Conservation (phyloP, 495 filamentous ascomycete species). For the Filosporella fistucella region DNA sequence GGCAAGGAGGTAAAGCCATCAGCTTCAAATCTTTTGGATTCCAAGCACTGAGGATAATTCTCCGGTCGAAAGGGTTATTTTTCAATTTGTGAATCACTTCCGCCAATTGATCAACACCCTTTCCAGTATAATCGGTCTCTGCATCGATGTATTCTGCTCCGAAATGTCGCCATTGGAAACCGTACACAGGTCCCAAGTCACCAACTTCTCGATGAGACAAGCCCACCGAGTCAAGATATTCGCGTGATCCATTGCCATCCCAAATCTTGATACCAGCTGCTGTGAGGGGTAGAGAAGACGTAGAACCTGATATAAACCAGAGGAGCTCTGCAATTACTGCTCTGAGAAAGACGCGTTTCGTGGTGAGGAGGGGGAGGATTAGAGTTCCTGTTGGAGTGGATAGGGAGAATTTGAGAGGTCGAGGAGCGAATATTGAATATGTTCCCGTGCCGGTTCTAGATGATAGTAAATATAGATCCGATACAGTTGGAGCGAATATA, state of each 20-base stretch:
- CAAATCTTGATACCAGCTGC: slow-evolving; percentile 88
- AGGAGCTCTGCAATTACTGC: slow-evolving; percentile 91
- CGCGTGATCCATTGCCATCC: slow-evolving; percentile 93
- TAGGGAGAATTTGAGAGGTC: slow-evolving; percentile 80
- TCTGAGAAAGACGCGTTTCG: slow-evolving; percentile 91
- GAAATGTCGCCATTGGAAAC: slow-evolving; percentile 99
- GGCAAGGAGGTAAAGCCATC: slow-evolving; percentile 96
- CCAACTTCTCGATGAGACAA: slow-evolving; percentile 74
- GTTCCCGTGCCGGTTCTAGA: slow-evolving; percentile 88
- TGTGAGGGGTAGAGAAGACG: slow-evolving; percentile 69
- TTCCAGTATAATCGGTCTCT: slow-evolving; percentile 74
- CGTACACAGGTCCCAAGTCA: slow-evolving; percentile 94
- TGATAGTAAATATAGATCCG: background rate
- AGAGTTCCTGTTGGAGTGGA: slow-evolving; percentile 51
- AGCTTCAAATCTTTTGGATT: slow-evolving; percentile 79
- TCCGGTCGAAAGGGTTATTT: slow-evolving; percentile 77
- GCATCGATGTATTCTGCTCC: slow-evolving; percentile 82
- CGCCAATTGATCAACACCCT: slow-evolving; percentile 89
- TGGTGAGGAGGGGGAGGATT: slow-evolving; percentile 87
- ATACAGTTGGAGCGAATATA: slow-evolving; percentile 24
- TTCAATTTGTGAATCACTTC: slow-evolving; percentile 79
- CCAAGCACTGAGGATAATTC: slow-evolving; percentile 90
- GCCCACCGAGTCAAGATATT: slow-evolving; percentile 79
- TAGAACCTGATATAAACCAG: slow-evolving; percentile 88
- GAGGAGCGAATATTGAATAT: slow-evolving; percentile 79